Evolutionary conservation across 768 basidiomycete species (phyloP).

Genomic region (Tephrocybe sp.): DNA sequence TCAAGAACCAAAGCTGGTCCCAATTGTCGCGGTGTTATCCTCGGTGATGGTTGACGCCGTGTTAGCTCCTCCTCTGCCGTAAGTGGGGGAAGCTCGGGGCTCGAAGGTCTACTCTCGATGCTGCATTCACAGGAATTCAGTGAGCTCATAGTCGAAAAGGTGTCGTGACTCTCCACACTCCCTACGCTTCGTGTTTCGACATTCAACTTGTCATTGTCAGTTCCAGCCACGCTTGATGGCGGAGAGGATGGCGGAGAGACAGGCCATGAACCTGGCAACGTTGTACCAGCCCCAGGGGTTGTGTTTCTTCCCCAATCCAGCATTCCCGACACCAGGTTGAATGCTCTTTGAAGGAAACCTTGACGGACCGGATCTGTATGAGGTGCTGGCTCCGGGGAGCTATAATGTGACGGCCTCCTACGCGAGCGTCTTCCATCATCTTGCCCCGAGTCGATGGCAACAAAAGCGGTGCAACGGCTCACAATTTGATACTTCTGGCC

Average conservation of each 20-base stretch:
- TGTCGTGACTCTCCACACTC: constrained; percentile 23
- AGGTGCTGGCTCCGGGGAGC: neutral
- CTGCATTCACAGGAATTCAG: constrained; percentile 37
- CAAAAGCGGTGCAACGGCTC: constrained; percentile 52
- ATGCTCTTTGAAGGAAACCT: neutral
- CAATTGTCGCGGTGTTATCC: constrained; percentile 13
- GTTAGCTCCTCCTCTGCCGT: constrained; percentile 18
- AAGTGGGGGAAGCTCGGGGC: constrained; percentile 19
- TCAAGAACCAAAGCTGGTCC: constrained; percentile 9
- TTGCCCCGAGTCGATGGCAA: constrained; percentile 43
- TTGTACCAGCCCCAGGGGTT: neutral
- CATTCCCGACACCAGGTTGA: constrained; percentile 1
- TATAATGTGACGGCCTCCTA: neutral
- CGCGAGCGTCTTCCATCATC: constrained; percentile 13
- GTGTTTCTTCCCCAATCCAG: neutral
- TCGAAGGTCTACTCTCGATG: constrained; percentile 29
- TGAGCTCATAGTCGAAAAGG: constrained; percentile 50
- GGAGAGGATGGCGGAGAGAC: constrained; percentile 14
- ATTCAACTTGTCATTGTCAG: constrained; percentile 19
- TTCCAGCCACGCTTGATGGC: constrained; percentile 17
- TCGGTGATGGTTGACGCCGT: constrained; percentile 31
- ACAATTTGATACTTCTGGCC: constrained; percentile 51
- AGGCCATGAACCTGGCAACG: constrained; percentile 21
- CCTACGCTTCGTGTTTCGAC: neutral
- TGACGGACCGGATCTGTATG: neutral